phyloP scores from a whole-genome alignment of 2,329 filamentous ascomycete genomes.

The Fusarium gaditjirri region DNA sequence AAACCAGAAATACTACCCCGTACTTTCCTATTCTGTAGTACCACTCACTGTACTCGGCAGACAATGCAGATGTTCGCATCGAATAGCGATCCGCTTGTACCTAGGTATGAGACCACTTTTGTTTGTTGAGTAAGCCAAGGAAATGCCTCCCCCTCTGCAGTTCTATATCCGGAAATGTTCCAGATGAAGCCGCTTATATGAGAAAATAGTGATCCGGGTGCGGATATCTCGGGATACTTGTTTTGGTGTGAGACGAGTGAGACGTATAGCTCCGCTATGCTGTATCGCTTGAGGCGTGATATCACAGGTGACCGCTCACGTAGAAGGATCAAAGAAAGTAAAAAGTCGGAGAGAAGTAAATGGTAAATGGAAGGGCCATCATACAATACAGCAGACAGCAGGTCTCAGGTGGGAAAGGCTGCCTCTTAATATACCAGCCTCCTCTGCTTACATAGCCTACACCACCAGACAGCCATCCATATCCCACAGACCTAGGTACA shows the following conservation, averaged over 20 bases:
- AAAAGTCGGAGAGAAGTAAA: constrained; percentile 8
- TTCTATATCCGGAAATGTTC: constrained; percentile 27
- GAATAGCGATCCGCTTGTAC: constrained; percentile 32
- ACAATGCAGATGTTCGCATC: constrained; percentile 36
- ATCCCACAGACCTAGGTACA: background rate
- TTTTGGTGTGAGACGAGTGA: constrained; percentile 30
- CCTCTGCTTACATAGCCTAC: constrained; percentile 23
- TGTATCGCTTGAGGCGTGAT: constrained; percentile 12
- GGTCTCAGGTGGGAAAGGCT: constrained; percentile 14
- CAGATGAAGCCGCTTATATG: constrained; percentile 27
- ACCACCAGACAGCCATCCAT: constrained; percentile 6
- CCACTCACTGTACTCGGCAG: background rate
- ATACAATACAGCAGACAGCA: constrained; percentile 1
- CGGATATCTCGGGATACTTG: constrained; percentile 29
- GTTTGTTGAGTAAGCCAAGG: constrained; percentile 17
- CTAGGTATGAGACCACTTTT: constrained; percentile 12
- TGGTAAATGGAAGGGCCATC: constrained; percentile 24
- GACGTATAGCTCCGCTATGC: background rate
- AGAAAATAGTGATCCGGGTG: constrained; percentile 17
- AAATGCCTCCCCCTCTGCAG: constrained; percentile 7
- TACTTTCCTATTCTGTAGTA: constrained; percentile 23
- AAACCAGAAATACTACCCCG: constrained; percentile 22
- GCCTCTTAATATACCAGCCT: constrained; percentile 24
- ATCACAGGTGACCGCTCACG: constrained; percentile 35
- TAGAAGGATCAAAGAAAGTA: constrained; percentile 12